phyloP scores from a whole-genome alignment of 768 basidiomycete genomes.

The Ramaria rubella region DNA sequence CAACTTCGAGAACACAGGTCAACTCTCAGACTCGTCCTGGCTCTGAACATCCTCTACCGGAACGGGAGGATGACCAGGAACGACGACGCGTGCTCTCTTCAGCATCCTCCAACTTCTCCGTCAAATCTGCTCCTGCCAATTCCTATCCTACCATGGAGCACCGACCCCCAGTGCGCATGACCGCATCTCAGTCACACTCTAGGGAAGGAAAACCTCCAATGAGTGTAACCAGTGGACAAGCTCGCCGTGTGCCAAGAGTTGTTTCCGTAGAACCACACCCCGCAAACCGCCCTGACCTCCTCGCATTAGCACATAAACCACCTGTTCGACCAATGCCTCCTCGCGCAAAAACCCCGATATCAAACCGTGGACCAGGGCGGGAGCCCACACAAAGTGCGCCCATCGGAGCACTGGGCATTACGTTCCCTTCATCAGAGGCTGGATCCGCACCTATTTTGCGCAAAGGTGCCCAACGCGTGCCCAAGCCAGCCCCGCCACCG shows the following conservation, averaged over 20 bases:
- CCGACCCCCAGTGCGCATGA: conserved; percentile 2
- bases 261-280: conserved; percentile 3
- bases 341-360: not conserved
- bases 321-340: not conserved
- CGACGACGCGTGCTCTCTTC: conserved; percentile 8
- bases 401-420: not conserved
- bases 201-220: not conserved
- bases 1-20: not conserved
- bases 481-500: not conserved
- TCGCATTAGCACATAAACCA: not conserved
- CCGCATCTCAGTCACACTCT: not conserved
- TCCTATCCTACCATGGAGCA: not conserved
- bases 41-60: not conserved
- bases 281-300: not conserved
- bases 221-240: not conserved
- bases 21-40: not conserved
- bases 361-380: not conserved
- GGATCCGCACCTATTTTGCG: not conserved
- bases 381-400: not conserved
- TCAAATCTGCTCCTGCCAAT: conserved; percentile 5
- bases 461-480: conserved; percentile 9
- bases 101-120: conserved; percentile 5
- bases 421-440: not conserved
- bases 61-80: not conserved
- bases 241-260: conserved; percentile 2